Conservation (phyloP, 306 rosid genomes). For the Begonia masoniana region DNA sequence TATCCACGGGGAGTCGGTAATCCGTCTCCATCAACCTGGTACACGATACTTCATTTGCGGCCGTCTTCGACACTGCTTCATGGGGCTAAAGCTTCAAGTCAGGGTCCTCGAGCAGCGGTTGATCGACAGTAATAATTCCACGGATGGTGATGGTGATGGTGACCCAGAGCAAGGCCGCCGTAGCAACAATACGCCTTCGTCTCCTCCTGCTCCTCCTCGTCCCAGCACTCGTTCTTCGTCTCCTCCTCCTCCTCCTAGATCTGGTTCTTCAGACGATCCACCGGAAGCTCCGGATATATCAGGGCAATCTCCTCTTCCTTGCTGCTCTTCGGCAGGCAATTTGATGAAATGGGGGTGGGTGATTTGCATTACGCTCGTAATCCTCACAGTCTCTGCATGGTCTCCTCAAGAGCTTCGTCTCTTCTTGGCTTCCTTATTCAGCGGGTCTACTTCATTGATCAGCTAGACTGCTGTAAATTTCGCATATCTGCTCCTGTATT, state of each 20-base stretch:
- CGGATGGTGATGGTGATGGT: not conserved
- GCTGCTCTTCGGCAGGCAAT: not conserved
- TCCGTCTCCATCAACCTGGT: slow-evolving; percentile 30
- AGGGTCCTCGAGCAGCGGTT: slow-evolving; percentile 22
- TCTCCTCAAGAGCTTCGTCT: too few relatives aligned
- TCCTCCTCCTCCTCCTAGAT: not conserved
- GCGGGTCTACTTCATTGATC: too few relatives aligned
- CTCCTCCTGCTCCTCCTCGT: slow-evolving; percentile 1
- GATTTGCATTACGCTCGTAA: not conserved
- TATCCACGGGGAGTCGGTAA: slow-evolving; percentile 45
- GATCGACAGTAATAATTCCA: slow-evolving; percentile 16
- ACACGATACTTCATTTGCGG: slow-evolving; percentile 65
- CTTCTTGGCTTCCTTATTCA: too few relatives aligned
- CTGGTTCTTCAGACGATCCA: not conserved
- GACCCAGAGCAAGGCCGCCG: not conserved
- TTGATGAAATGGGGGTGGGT: not conserved
- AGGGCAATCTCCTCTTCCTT: not conserved
- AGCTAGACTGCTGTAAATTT: too few relatives aligned
- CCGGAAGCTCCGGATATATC: not conserved
- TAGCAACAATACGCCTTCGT: not conserved
- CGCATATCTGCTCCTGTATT: too few relatives aligned
- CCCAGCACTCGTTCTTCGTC: not conserved
- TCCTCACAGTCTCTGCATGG: not conserved
- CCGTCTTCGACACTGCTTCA: slow-evolving; percentile 40
- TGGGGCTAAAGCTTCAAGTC: slow-evolving; percentile 59